Base-by-base conservation (phyloP, 768 basidiomycete genomes). In the Tremella fuciformis region DNA sequence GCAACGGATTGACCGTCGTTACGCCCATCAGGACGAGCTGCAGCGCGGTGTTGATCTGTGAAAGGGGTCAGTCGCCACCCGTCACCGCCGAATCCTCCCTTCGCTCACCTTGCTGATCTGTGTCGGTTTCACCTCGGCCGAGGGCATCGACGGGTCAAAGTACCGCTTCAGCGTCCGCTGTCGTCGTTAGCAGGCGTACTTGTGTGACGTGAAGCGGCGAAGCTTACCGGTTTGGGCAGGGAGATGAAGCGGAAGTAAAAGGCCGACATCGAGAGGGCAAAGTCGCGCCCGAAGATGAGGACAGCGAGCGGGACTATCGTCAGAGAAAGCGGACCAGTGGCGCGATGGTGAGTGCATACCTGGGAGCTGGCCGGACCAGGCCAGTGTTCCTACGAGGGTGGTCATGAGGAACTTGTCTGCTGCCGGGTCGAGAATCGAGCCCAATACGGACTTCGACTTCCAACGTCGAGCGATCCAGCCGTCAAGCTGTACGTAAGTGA, bases 351-450 rank as follows among this genome's bases (percentile, higher is more conserved):
- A 19, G 19, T 3, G n/a, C 59, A 55, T 13, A 81, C 85, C 62
- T 63, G 94, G 94, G 19, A 99, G 80, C 65, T 94, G 80, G 19
- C 84, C 86, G 64, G 88, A 86, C 82, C 88, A 83, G 0, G 91
- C 85, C 60, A 99, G 79, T 0, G 91, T 87, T 48, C 92, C 79
- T 0, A 89, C 90, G 69, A 99, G 79, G 0, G 93, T 97, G 1
- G 96, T 94, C 87, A 99, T 88, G 42, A 99, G 79, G 11, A 84
- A 82, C 77, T 99, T 99, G 82, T 99, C 96, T 1, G 96, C 96
- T 0, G 94, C 91, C 13, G 96, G 96, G 75, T 99, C 96, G 13
- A 99, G 82, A 57, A 98, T 91, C 8, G 89, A 89, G 18, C 96
- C 96, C 18, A 98, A 81, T n/a, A 98, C 91, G 13, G 89, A 85